Evolutionary conservation across 2,329 filamentous ascomycete genomes (phyloP).

Genomic region (Biscogniauxia sp.): DNA sequence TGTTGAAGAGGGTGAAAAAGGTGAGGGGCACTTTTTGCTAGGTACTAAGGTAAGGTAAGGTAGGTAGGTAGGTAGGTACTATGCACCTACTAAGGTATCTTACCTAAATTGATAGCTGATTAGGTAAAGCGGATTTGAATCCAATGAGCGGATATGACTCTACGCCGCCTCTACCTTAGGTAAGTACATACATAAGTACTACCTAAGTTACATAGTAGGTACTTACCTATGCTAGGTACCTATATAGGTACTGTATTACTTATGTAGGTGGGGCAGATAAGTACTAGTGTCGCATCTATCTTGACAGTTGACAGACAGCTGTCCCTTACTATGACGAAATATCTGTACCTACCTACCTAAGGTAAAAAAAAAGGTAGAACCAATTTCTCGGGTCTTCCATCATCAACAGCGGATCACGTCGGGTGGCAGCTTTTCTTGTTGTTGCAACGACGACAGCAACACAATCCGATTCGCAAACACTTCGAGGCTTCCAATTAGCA

Average conservation of each 20-base stretch:
- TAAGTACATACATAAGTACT: too few relatives aligned
- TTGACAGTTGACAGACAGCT: neutral
- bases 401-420: neutral
- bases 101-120: too few relatives aligned
- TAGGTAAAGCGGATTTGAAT: too few relatives aligned
- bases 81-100: neutral
- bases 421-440: neutral
- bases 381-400: neutral
- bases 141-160: neutral
- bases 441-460: neutral
- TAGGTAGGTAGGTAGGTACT: too few relatives aligned
- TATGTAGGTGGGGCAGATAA: neutral
- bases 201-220: too few relatives aligned
- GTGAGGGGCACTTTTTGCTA: neutral
- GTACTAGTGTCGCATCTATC: neutral
- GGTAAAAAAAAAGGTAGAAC: too few relatives aligned
- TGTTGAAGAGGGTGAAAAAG: neutral
- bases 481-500: neutral
- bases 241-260: too few relatives aligned
- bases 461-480: neutral
- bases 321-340: neutral
- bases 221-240: too few relatives aligned
- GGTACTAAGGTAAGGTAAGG: too few relatives aligned
- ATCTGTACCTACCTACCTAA: too few relatives aligned
- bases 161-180: neutral